These are phyloP conservation scores for Panicum virgatum DNA, from an alignment of 202 grass and related monocot genomes.

Conservation along the genomic window DNA sequence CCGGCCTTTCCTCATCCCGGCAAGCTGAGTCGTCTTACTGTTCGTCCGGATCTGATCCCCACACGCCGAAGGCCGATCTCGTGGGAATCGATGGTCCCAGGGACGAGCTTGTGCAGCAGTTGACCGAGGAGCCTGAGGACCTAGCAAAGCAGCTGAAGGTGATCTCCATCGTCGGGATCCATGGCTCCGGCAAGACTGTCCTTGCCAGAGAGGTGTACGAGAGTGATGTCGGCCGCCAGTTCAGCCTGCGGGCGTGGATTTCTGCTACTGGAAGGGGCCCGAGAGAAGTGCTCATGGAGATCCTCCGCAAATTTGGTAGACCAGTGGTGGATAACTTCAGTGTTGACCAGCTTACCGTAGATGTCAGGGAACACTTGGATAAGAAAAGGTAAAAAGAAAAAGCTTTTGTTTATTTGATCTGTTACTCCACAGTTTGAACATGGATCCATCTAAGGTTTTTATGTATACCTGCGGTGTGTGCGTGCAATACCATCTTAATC, in stretches of 20 bases:
- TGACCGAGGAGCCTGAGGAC: not conserved
- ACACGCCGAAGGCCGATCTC: not conserved
- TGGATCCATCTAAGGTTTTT: not conserved
- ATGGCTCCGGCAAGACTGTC: not conserved
- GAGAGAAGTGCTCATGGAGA: slow-evolving; percentile 4
- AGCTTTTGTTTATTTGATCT: not conserved
- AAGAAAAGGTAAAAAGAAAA: not conserved
- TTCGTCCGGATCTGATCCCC: slow-evolving; percentile 9
- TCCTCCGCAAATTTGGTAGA: not conserved
- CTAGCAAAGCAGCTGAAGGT: not conserved
- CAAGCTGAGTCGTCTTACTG: not conserved
- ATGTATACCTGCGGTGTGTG: too few species aligned
- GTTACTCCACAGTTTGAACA: not conserved
- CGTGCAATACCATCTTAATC: not conserved
- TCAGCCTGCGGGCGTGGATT: not conserved
- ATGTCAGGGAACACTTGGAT: not conserved
- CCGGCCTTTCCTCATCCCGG: not conserved
- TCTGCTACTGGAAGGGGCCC: not conserved
- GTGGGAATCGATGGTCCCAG: not conserved
- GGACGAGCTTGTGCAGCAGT: slow-evolving; percentile 2
- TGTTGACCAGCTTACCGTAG: not conserved
- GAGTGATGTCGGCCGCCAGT: not conserved
- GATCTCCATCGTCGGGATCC: slow-evolving; percentile 15
- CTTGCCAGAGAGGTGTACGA: not conserved
- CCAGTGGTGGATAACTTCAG: not conserved